Conservation (phyloP, 106 monocot species). For the Dendrobium officinale region DNA sequence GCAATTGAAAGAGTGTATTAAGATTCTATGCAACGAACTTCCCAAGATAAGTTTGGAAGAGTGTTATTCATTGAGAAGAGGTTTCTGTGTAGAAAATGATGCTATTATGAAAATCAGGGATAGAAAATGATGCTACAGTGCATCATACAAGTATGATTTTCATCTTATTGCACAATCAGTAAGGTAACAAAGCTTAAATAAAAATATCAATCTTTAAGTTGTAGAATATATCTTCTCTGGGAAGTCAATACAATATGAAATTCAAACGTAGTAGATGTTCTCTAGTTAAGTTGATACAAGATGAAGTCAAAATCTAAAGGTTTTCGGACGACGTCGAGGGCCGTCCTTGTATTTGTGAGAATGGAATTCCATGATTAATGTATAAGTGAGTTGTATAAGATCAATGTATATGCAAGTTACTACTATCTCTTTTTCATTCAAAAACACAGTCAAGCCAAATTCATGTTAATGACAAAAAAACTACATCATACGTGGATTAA, state of each 20-base stretch:
- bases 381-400: too few species aligned
- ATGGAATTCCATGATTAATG: too few species aligned
- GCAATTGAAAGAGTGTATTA: too few species aligned
- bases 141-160: neutral
- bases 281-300: too few species aligned
- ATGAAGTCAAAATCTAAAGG: constrained; percentile 13
- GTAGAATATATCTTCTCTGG: neutral
- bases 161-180: neutral
- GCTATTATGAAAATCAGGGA: neutral
- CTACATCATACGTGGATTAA: too few species aligned
- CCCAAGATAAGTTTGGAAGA: too few species aligned
- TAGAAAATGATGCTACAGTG: neutral
- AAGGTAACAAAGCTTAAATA: neutral
- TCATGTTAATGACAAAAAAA: too few species aligned
- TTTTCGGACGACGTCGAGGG: constrained; percentile 54
- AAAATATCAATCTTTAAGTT: neutral
- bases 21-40: too few species aligned
- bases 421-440: too few species aligned
- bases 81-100: neutral
- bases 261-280: too few species aligned
- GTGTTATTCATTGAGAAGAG: neutral
- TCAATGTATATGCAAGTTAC: too few species aligned
- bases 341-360: constrained; percentile 32
- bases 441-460: too few species aligned
- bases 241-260: neutral